Evolutionary conservation across 805 yeast species (phyloP), one percentile per base, ranked within the genome.

Genomic region (Sugiyamaella mastotermitis): DNA sequence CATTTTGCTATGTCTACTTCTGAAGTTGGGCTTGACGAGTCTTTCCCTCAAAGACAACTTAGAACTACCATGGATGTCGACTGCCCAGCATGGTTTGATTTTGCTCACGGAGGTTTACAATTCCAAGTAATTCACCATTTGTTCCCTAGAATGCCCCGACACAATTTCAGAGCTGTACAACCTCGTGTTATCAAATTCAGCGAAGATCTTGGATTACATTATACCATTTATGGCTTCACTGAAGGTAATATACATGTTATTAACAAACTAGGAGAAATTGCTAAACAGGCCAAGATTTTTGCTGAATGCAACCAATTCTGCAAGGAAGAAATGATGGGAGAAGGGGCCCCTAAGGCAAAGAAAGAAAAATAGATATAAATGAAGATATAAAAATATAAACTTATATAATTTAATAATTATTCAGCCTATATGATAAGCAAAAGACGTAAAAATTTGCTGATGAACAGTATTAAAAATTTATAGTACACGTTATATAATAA

Each of bases 41-140:
- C 86, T 5, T 86, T 86, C 53, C 74, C 80, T 0, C 78, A 82
- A 43, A 71, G 92, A 47, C 95, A 86, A 61, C 55, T 86, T 2
- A 70, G 96, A 50, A 87, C 96, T 1, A 86, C 95, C 2, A 87
- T 86, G 95, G 96, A 86, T 56, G 95, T 86, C 23, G 90, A 82
- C 51, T 86, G 96, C 64, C 95, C 96, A 2, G 80, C 74, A 45
- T 86, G 95, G 95, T 68, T 86, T 34, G 96, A 86, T 57, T 87
- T 76, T 51, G 68, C 86, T 53, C 96, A 86, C 54, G 96, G 96
- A 6, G 96, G 96, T 0, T 69, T 86, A 38, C 96, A 86, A 59
- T 86, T 84, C 65, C 96, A 86, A 57, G 92, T 88, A 0, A 76
- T 86, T 36, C 96, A 86, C 57, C 96, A 86, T 56, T 66, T 87